Evolutionary conservation across 306 rosid genomes (phyloP).

Genomic region (Gastrolobium bilobum): DNA sequence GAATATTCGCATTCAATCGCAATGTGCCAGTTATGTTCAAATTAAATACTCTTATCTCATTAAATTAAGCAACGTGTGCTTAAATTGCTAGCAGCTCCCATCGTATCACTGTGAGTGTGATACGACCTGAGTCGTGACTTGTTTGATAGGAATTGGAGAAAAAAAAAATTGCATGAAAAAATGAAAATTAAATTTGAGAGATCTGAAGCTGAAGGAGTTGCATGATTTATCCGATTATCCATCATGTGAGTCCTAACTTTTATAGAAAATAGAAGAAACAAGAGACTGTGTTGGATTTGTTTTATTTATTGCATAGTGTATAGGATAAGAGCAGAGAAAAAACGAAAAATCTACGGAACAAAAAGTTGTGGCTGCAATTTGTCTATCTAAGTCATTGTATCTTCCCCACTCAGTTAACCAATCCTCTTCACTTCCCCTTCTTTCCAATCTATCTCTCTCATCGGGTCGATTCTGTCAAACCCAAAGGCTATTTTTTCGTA

Average conservation of each 20-base stretch:
- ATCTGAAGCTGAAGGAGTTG: not conserved
- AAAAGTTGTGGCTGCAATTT: constrained; percentile 73
- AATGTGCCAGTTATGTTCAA: not conserved
- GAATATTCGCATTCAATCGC: constrained; percentile 7
- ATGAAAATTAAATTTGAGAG: not conserved
- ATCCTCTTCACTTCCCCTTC: constrained; percentile 48
- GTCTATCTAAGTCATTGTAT: constrained; percentile 63
- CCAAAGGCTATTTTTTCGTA: constrained; percentile 32
- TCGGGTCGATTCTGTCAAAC: not conserved
- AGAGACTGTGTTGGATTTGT: constrained; percentile 55
- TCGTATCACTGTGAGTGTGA: not conserved
- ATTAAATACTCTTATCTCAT: not conserved
- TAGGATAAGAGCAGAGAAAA: constrained; percentile 58
- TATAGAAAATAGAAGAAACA: constrained; percentile 47
- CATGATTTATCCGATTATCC: constrained; percentile 35
- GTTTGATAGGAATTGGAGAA: not conserved
- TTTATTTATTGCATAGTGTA: constrained; percentile 44
- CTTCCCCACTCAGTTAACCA: constrained; percentile 55
- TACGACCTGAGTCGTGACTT: not conserved
- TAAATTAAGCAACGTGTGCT: not conserved
- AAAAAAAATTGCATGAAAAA: not conserved
- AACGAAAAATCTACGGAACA: constrained; percentile 34
- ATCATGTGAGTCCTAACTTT: constrained; percentile 49
- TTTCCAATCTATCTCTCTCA: constrained; percentile 41
- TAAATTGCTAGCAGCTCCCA: not conserved